Evolutionary conservation across 2,329 filamentous ascomycete genomes (phyloP), one percentile per base, ranked within the genome.

Genomic region (Alternaria atra): DNA sequence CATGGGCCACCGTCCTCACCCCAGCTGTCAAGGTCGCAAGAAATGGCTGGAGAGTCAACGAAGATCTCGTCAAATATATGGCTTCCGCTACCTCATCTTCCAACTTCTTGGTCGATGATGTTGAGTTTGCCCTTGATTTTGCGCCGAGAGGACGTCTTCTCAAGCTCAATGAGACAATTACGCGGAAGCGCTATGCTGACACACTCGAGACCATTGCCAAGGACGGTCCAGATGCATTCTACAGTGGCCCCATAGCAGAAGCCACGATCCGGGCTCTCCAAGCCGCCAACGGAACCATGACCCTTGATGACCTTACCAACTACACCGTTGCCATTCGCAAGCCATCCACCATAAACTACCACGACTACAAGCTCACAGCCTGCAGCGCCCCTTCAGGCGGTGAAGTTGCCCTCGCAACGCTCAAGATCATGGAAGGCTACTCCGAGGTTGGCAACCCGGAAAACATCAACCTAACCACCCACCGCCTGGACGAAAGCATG

Each of bases 371-470:
- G 52, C 83, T 98, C 30, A 88, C 88, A 61, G 84, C 87, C 27
- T 86, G 90, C 29, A 88, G 88, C 42, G 89, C 93, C 0, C 94
- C 94, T 0, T 90, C 91, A 15, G 91, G 91, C 68, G 94, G 94
- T 9, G 86, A 87, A 44, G 89, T 97, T 1, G 88, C 88, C 5
- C 82, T 97, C 69, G 89, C 87, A 57, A 89, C 90, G 3, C 83
- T 98, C 72, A 97, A 97, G 74, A 93, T 90, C 32, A 85, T 97
- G 78, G 90, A 94, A 77, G 90, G 91, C 17, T 96, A 93, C 71
- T 80, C 86, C 0, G 77, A 81, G 37, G 88, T 94, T 48, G 89
- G 87, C 17, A 80, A 87, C 1, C 79, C 81, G 1, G 80, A 86
- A 43, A 80, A 78, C 17, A 66, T 86, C 20, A 89, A 92, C 68